Evolutionary conservation across 495 filamentous ascomycete genomes (phyloP), one percentile per base, ranked within the genome.

Genomic region (Penicillium coffeae): DNA sequence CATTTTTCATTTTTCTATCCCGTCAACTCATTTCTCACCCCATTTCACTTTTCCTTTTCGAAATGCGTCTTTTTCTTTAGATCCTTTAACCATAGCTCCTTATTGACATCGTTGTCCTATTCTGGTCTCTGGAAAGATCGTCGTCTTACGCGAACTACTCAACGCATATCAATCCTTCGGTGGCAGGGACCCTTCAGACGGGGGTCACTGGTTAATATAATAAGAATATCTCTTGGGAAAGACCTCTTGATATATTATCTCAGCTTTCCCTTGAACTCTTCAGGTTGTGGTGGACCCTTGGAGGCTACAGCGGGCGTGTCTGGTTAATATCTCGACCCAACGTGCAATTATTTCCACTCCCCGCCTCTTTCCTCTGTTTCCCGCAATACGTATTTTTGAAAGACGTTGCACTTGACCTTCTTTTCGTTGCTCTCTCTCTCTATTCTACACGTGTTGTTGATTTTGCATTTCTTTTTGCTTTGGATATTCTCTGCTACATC

Each of bases 221-320:
- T n/a, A n/a, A n/a, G n/a, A n/a, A n/a, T n/a, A n/a, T n/a, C n/a
- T n/a, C n/a, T n/a, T n/a, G n/a, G n/a, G n/a, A n/a, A n/a, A n/a
- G n/a, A n/a, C n/a, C n/a, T n/a, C n/a, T n/a, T n/a, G n/a, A n/a
- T n/a, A n/a, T 42, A 50, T 46, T 46, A 38, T 50, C 39, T 20
- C 25, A 30, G 25, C 25, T 30, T 10, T 4, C 25, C 25, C 25
- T 30, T 10, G 25, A 30, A 4, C 38, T 9, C 34, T n/a, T n/a
- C n/a, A n/a, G n/a, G n/a, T n/a, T n/a, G n/a, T 45, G 27, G 61
- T 64, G 61, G 61, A 62, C 53, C 61, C 55, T 55, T 45, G 51
- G 45, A 47, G 20, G 42, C 49, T 45, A 42, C 40, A 7, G 20
- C n/a, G 53, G 52, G 50, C 50, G 52, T 60, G n/a, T 50, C 50